Conservation (phyloP, 148 eudicot species). For the Heliamphora exappendiculata region DNA sequence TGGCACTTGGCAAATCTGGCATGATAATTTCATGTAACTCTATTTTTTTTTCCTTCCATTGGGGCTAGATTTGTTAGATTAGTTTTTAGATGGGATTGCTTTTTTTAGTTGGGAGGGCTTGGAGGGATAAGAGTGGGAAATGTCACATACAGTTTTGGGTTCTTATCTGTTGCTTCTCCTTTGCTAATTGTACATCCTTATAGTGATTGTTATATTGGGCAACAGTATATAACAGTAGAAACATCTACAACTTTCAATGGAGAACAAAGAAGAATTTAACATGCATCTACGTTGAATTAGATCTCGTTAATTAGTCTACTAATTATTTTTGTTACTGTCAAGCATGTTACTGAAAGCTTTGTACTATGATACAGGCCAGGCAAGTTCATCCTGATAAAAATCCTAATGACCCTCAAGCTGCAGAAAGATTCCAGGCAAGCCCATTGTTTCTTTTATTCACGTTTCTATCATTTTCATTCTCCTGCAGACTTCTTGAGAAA, state of each 20-base stretch:
- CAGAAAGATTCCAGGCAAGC: slow-evolving; percentile 86
- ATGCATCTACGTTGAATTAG: neutral
- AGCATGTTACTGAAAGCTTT: neutral
- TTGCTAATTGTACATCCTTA: neutral
- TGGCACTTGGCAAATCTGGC: neutral
- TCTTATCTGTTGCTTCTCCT: neutral
- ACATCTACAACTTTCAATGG: neutral
- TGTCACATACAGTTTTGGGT: neutral
- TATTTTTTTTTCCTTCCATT: neutral
- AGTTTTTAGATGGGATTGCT: neutral
- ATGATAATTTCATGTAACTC: neutral
- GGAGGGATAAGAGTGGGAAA: neutral
- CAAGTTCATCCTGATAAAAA: slow-evolving; percentile 95
- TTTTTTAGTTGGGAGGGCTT: neutral
- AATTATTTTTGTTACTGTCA: neutral
- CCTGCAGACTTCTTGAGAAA: neutral
- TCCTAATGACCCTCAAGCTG: slow-evolving; percentile 85
- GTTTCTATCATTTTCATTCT: neutral
- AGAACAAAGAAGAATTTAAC: neutral
- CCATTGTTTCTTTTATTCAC: neutral
- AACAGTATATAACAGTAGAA: neutral
- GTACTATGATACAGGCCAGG: slow-evolving; percentile 48
- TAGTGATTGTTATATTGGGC: neutral
- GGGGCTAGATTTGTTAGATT: neutral
- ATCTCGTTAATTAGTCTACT: neutral